Conservation (phyloP, 2,329 filamentous ascomycete genomes). For the Talaromyces sp. region DNA sequence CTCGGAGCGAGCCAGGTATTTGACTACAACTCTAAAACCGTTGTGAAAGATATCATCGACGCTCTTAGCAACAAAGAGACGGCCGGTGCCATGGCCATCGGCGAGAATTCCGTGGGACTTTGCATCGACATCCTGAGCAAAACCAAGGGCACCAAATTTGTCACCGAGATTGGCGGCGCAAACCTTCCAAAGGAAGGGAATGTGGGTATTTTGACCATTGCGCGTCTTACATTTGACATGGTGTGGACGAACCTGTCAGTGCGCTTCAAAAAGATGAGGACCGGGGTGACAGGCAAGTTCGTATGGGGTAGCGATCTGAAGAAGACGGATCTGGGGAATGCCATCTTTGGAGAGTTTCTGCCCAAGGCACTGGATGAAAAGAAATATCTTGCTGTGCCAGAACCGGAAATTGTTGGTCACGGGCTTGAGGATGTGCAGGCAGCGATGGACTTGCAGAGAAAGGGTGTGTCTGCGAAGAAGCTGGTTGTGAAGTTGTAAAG, state of each 20-base stretch:
- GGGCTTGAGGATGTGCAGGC: slow-evolving; percentile 40
- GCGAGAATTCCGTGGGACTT: neutral
- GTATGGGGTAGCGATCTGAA: slow-evolving; percentile 6
- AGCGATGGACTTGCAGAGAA: slow-evolving; percentile 31
- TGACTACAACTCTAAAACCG: slow-evolving; percentile 30
- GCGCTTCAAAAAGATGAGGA: neutral
- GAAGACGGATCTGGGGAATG: slow-evolving; percentile 10
- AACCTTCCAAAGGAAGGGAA: slow-evolving; percentile 3
- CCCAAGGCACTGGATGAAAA: slow-evolving; percentile 34
- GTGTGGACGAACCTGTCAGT: slow-evolving; percentile 1
- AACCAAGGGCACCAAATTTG: slow-evolving; percentile 7
- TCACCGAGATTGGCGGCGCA: slow-evolving; percentile 1
- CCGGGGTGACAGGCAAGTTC: slow-evolving; percentile 5
- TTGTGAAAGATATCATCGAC: neutral
- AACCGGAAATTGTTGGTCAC: slow-evolving; percentile 35
- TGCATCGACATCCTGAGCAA: slow-evolving; percentile 5
- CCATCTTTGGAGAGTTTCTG: slow-evolving; percentile 27
- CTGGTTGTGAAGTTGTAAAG: slow-evolving; percentile 29
- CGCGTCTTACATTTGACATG: neutral
- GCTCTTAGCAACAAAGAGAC: neutral
- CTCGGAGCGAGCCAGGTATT: slow-evolving; percentile 41
- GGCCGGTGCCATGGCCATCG: slow-evolving; percentile 5
- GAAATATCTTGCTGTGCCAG: slow-evolving; percentile 34
- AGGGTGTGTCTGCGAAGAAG: slow-evolving; percentile 41
- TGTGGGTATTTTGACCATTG: neutral